Evolutionary conservation across 1,139 yeast genomes (phyloP).

Genomic region (Suhomyces bribrorum): DNA sequence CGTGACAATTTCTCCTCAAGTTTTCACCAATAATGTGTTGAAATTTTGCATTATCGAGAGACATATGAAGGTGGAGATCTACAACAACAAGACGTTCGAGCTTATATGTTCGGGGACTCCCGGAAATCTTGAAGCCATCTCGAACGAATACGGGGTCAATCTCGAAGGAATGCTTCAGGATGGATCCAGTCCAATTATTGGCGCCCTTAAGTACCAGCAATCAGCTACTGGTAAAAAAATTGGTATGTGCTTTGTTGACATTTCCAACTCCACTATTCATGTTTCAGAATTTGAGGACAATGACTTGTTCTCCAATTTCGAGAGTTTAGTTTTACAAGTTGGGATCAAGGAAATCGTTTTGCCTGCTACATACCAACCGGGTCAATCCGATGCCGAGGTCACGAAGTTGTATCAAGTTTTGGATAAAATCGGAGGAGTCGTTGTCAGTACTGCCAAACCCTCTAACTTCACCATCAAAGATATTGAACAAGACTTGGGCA

Average conservation of each 20-base stretch:
- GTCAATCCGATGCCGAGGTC: constrained; percentile 32
- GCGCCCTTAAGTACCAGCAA: constrained; percentile 63
- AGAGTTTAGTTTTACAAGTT: constrained; percentile 79
- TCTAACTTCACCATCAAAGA: constrained; percentile 60
- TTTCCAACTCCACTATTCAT: constrained; percentile 64
- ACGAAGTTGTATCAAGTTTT: constrained; percentile 61
- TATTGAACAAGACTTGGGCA: constrained; percentile 71
- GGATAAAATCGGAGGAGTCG: constrained; percentile 71
- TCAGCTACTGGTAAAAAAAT: constrained; percentile 50
- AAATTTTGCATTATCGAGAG: constrained; percentile 66
- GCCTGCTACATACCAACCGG: constrained; percentile 43
- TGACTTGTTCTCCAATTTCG: constrained; percentile 82
- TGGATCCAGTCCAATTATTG: constrained; percentile 69
- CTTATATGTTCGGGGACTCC: constrained; percentile 74
- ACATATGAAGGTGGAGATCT: constrained; percentile 77
- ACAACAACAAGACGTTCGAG: constrained; percentile 58
- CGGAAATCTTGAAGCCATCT: constrained; percentile 68
- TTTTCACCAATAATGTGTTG: constrained; percentile 62
- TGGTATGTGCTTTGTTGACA: constrained; percentile 82
- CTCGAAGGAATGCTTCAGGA: constrained; percentile 69
- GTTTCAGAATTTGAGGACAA: constrained; percentile 82
- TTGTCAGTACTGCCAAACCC: constrained; percentile 60
- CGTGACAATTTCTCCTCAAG: constrained; percentile 77
- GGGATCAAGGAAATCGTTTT: constrained; percentile 85
- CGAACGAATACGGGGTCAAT: constrained; percentile 47